phyloP scores from a whole-genome alignment of 345 rosid genomes.

The Geranium rotundifolium region DNA sequence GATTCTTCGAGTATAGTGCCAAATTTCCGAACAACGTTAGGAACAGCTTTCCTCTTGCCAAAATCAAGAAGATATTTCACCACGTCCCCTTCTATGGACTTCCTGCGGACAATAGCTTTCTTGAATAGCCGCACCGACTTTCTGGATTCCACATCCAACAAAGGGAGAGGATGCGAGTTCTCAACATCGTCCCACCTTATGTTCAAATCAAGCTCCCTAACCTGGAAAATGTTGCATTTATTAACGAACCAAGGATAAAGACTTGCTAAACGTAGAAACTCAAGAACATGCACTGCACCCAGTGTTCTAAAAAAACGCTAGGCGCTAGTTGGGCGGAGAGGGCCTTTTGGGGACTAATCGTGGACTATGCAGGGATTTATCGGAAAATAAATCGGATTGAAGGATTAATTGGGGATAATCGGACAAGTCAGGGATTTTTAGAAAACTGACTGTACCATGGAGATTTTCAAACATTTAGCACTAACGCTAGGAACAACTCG shows the following conservation, averaged over 20 bases:
- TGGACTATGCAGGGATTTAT: no score
- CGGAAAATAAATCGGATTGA: conserved; percentile 12
- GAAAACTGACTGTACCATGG: neutral
- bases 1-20: conserved; percentile 72
- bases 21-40: conserved; percentile 53
- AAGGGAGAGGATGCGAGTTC: conserved; percentile 44
- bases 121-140: conserved; percentile 74
- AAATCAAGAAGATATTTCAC: conserved; percentile 91
- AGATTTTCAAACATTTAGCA: neutral
- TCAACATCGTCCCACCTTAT: conserved; percentile 86
- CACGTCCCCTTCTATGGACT: conserved; percentile 40
- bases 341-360: no score
- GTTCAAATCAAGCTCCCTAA: conserved; percentile 70
- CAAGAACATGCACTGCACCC: no score
- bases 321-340: no score
- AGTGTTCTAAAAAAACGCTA: no score
- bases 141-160: conserved; percentile 57
- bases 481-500: neutral
- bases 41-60: conserved; percentile 87
- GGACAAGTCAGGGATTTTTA: neutral
- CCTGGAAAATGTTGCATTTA: conserved; percentile 35
- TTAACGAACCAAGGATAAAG: conserved; percentile 2
- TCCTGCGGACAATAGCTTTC: conserved; percentile 75
- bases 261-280: neutral
- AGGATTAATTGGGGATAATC: neutral